Evolutionary conservation across 805 yeast species (phyloP).

Genomic region (Zygoascus bituminiphila): DNA sequence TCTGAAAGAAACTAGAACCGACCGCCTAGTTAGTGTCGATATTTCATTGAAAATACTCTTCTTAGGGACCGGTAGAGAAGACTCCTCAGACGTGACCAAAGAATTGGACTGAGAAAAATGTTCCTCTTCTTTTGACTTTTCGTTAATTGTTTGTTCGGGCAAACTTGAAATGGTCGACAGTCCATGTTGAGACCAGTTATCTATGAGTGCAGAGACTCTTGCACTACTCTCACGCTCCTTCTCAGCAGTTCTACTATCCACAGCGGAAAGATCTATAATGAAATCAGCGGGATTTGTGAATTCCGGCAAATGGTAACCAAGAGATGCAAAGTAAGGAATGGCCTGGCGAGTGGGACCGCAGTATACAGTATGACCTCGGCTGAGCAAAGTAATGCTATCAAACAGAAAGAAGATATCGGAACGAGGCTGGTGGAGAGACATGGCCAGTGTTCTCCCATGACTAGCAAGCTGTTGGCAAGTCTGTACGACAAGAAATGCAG

Average conservation of each 20-base stretch:
- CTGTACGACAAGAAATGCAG: conserved; percentile 56
- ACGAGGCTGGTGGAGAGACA: conserved; percentile 81
- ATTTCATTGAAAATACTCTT: conserved; percentile 30
- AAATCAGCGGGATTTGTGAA: conserved; percentile 56
- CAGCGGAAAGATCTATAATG: conserved; percentile 48
- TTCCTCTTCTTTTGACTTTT: conserved; percentile 4
- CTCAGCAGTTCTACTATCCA: conserved; percentile 39
- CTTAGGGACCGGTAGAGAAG: background rate
- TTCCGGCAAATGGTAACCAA: conserved; percentile 40
- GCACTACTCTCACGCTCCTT: conserved; percentile 30
- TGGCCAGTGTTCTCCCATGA: conserved; percentile 59
- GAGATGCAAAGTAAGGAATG: conserved; percentile 40
- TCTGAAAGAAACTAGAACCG: conserved; percentile 38
- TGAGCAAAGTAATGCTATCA: conserved; percentile 58
- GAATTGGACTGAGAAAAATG: conserved; percentile 9
- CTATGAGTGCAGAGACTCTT: conserved; percentile 31
- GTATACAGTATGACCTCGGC: conserved; percentile 46
- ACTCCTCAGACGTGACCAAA: background rate
- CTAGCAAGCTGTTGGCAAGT: conserved; percentile 51
- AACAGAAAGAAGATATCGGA: conserved; percentile 63
- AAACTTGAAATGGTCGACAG: background rate
- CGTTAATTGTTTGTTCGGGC: background rate
- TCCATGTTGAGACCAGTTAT: conserved; percentile 32
- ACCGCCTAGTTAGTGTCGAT: conserved; percentile 37
- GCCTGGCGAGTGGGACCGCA: conserved; percentile 40